Conservation (phyloP, 805 yeast species). For the Ogataea neopini region DNA sequence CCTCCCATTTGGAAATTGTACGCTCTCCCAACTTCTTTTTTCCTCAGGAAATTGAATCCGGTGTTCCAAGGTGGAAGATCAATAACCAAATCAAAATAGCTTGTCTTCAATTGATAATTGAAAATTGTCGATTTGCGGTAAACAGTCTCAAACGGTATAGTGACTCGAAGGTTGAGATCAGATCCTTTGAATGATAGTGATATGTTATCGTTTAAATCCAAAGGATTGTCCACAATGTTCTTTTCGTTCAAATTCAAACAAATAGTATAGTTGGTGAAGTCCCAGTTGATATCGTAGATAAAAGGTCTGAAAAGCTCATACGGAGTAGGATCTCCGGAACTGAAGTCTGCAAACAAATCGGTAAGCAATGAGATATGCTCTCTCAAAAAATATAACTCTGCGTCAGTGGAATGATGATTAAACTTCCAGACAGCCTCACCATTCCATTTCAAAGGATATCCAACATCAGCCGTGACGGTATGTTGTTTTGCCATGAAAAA, state of each 20-base stretch:
- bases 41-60: slow-evolving; percentile 62
- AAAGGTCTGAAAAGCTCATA: slow-evolving; percentile 81
- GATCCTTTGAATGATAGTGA: slow-evolving; percentile 75
- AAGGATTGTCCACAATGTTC: slow-evolving; percentile 85
- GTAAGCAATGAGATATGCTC: slow-evolving; percentile 78
- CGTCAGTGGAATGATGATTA: slow-evolving; percentile 49
- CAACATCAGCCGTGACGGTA: slow-evolving; percentile 52
- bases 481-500: slow-evolving; percentile 64
- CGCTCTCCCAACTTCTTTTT: slow-evolving; percentile 67
- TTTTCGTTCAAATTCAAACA: slow-evolving; percentile 81
- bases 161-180: slow-evolving; percentile 44
- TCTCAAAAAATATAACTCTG: slow-evolving; percentile 65
- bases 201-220: slow-evolving; percentile 79
- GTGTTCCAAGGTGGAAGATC: slow-evolving; percentile 96
- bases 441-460: slow-evolving; percentile 83
- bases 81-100: slow-evolving; percentile 59
- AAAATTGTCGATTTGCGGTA: slow-evolving; percentile 53
- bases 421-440: slow-evolving; percentile 72
- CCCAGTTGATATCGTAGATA: slow-evolving; percentile 61
- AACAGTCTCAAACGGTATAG: slow-evolving; percentile 60
- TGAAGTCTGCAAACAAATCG: slow-evolving; percentile 76
- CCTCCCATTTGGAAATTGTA: slow-evolving; percentile 63
- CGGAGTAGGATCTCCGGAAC: slow-evolving; percentile 66
- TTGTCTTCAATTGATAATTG: slow-evolving; percentile 52
- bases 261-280: slow-evolving; percentile 53